phyloP scores from a whole-genome alignment of 345 rosid genomes.

The Eucalyptus pauciflora region DNA sequence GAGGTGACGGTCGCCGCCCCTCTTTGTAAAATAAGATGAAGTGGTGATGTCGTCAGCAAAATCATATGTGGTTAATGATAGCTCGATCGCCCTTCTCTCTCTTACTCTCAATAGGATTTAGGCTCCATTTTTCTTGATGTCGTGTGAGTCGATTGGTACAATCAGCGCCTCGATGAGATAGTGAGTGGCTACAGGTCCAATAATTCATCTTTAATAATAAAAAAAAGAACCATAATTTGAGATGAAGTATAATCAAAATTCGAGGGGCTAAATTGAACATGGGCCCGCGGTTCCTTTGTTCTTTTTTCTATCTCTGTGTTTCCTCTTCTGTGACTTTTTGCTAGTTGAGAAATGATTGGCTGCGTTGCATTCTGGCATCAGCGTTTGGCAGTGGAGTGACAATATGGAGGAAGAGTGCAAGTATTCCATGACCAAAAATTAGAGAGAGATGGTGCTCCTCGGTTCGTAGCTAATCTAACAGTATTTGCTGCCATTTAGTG shows the following conservation, averaged over 20 bases:
- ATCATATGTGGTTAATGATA: fast-evolving
- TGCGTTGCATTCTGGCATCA: background rate
- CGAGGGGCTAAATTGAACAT: background rate
- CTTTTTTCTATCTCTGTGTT: background rate
- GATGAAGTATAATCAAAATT: background rate
- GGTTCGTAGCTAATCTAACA: background rate
- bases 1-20: background rate
- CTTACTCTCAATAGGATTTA: background rate
- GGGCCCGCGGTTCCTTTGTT: background rate
- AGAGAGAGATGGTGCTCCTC: background rate
- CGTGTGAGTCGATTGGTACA: background rate
- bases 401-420: background rate
- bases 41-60: fast-evolving
- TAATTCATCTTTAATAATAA: background rate
- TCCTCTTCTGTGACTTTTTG: background rate
- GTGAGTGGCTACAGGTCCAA: no score
- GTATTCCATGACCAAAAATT: background rate
- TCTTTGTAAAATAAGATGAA: background rate
- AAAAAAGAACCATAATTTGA: background rate
- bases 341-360: background rate
- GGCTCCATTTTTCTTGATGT: background rate
- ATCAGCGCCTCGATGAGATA: fast-evolving
- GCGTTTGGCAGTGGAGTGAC: background rate
- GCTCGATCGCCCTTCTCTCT: fast-evolving
- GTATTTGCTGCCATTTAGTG: background rate